Conservation (phyloP, 108 stramenopile species). For the Nitzschia palea region DNA sequence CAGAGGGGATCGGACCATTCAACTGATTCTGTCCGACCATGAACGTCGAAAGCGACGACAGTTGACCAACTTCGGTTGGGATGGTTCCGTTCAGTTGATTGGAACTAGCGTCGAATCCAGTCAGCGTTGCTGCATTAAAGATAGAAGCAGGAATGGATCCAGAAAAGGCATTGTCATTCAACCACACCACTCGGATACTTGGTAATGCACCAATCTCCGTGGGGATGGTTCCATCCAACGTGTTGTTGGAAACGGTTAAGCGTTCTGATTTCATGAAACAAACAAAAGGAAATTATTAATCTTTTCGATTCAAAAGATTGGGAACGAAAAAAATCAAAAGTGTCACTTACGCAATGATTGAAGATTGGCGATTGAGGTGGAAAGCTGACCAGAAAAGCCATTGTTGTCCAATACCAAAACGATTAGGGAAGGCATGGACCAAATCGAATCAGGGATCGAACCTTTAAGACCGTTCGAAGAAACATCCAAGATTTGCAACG, state of each 20-base stretch:
- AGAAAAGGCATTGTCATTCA: slow-evolving; percentile 9
- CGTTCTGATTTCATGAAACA: neutral
- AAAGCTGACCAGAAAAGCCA: slow-evolving; percentile 20
- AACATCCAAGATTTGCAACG: slow-evolving; percentile 25
- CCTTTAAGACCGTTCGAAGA: slow-evolving; percentile 28
- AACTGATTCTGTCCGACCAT: slow-evolving; percentile 16
- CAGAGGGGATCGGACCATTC: slow-evolving; percentile 38
- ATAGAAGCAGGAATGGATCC: slow-evolving; percentile 19
- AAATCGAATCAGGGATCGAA: slow-evolving; percentile 16
- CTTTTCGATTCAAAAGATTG: neutral
- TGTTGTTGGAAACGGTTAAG: slow-evolving; percentile 25
- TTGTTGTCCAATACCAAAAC: slow-evolving; percentile 20
- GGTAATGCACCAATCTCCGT: slow-evolving; percentile 33
- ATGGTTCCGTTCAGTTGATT: slow-evolving; percentile 43
- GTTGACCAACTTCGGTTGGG: slow-evolving; percentile 30
- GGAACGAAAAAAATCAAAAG: neutral
- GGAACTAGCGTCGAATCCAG: neutral
- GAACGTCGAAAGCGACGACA: slow-evolving; percentile 6
- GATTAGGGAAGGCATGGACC: neutral
- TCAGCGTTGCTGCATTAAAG: slow-evolving; percentile 5
- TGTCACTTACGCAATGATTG: slow-evolving; percentile 4
- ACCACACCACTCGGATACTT: slow-evolving; percentile 4
- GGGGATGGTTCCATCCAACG: slow-evolving; percentile 50
- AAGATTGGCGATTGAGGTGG: neutral
- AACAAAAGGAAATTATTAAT: neutral